Evolutionary conservation across 2,329 filamentous ascomycete species (phyloP).

Genomic region (Nannizziopsis barbatae): DNA sequence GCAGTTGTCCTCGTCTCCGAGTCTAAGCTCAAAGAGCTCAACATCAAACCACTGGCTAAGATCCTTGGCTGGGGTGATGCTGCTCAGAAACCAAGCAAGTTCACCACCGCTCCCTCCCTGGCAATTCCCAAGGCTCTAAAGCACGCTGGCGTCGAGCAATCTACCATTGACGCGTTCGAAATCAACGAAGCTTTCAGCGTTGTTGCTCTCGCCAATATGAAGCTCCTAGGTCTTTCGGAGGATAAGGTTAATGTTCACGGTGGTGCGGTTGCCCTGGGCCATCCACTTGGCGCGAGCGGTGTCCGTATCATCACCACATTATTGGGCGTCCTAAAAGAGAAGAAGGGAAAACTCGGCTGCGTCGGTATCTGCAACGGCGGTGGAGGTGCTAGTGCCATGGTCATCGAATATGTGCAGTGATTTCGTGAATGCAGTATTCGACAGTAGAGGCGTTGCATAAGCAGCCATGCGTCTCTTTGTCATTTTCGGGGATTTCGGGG

Average conservation of each 20-base stretch:
- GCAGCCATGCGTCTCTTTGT: too few species aligned
- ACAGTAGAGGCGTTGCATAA: too few species aligned
- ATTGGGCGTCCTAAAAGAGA: constrained; percentile 75
- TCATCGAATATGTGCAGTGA: constrained; percentile 57
- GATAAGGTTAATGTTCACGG: constrained; percentile 93
- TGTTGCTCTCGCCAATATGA: constrained; percentile 90
- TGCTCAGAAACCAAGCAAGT: constrained; percentile 80
- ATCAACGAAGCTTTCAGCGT: constrained; percentile 99
- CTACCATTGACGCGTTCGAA: constrained; percentile 83
- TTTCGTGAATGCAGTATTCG: neutral
- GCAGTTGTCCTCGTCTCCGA: constrained; percentile 90
- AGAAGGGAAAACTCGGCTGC: constrained; percentile 85
- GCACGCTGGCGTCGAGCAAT: constrained; percentile 71
- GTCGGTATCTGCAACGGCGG: constrained; percentile 98
- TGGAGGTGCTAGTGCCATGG: constrained; percentile 84
- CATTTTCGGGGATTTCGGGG: too few species aligned
- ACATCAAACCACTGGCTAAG: constrained; percentile 84
- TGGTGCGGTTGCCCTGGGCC: constrained; percentile 88
- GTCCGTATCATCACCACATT: constrained; percentile 88
- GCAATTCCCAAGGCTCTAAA: constrained; percentile 96
- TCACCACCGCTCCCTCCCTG: constrained; percentile 85
- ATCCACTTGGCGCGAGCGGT: constrained; percentile 86
- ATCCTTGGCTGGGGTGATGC: constrained; percentile 97
- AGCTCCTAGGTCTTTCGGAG: constrained; percentile 65
- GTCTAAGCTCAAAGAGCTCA: constrained; percentile 82